Percentiles rank a stretch among this genome's conserved stretches.
phyloP scores from a whole-genome alignment of 257 asterid species.

The Jacaranda copaia region DNA sequence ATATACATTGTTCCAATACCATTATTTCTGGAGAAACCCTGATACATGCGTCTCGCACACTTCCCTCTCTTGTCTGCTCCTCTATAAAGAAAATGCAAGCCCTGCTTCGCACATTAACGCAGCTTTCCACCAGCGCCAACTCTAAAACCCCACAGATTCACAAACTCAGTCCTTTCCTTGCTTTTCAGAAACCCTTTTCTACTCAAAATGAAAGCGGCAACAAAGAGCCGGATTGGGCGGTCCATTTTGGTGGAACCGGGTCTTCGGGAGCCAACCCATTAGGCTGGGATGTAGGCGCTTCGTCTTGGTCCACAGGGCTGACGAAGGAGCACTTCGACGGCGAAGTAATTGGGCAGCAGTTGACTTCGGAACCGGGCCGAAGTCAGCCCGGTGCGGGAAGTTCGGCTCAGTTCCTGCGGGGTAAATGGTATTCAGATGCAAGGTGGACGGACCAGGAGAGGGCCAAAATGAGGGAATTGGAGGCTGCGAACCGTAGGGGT shows the following conservation, averaged over 20 bases:
- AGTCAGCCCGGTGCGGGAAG: conserved; percentile 31
- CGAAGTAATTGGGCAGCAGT: conserved; percentile 70
- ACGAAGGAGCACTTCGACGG: conserved; percentile 94
- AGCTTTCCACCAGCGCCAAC: conserved; percentile 41
- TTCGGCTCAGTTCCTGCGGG: conserved; percentile 3
- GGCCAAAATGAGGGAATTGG: conserved; percentile 46
- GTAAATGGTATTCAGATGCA: conserved; percentile 36
- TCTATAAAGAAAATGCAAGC: conserved; percentile 51
- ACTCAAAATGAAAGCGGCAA: conserved; percentile 40
- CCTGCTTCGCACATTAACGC: conserved; percentile 56
- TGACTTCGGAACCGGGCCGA: conserved; percentile 33
- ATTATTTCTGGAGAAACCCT: conserved; percentile 30
- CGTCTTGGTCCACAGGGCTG: conserved; percentile 89
- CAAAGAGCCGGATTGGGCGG: conserved; percentile 54
- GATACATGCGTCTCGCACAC: conserved; percentile 29
- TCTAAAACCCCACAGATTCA: conserved; percentile 10
- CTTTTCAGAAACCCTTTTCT: conserved; percentile 49
- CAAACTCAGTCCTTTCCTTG: conserved; percentile 32
- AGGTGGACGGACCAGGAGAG: conserved; percentile 66
- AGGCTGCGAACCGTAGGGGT: conserved; percentile 49
- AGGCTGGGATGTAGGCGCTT: conserved; percentile 71
- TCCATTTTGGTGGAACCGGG: conserved; percentile 55
- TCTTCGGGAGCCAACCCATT: conserved; percentile 46
- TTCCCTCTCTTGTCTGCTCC: conserved; percentile 5
- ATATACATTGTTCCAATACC: neutral